Base-by-base conservation (phyloP, 495 filamentous ascomycete genomes). In the Polyplosphaeria fusca region DNA sequence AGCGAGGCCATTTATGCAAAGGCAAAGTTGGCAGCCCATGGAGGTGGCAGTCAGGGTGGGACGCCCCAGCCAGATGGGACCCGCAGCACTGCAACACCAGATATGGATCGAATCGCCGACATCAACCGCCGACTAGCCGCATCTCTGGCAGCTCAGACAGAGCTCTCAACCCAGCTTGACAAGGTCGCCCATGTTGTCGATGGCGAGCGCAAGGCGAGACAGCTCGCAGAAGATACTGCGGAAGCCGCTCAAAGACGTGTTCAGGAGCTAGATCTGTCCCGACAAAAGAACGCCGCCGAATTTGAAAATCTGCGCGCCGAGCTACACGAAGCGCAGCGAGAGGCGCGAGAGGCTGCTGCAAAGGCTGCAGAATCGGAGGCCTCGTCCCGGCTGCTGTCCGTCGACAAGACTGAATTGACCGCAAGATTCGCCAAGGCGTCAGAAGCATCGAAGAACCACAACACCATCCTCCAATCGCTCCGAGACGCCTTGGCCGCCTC, bases 1-100 rank as follows among this genome's bases (percentile, higher is more conserved):
- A 86, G 82, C 57, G 94, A 97, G 70, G 93, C 94, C 0, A 87
- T 90, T 1, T 97, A 96, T 74, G 89, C 91, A 20, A 95, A 95
- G 65, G 88, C 94, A 5, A 95, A 89, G 65, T 77, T 96, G 16
- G 93, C 91, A 35, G 91, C 90, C 1, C 87, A 89, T 55, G 79
- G 82, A 47, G 85, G 58, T 52, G 61, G 86, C 16, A 89, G 86
- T 55, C 79, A 83, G 53, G 75, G 76, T 18, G 83, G 86, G 48
- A 86, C 87, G 1, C 84, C 87, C 7, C 84, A 86, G 60, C 81
- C 82, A 0, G 89, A 91, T 55, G 73, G 68, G 9, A 70, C 70
- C 11, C 70, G 79, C 16, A 77, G 78, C 18, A 71, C 74, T 30
- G 82, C 81, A 18, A 75, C 78, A 7, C 77, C 81, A 22, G 70